A percentile compares a stretch with the other conserved stretches of the same genome.
These are phyloP conservation scores for Trichoderma reesei DNA, from an alignment of 495 filamentous ascomycete genomes.

Conservation along the genomic window DNA sequence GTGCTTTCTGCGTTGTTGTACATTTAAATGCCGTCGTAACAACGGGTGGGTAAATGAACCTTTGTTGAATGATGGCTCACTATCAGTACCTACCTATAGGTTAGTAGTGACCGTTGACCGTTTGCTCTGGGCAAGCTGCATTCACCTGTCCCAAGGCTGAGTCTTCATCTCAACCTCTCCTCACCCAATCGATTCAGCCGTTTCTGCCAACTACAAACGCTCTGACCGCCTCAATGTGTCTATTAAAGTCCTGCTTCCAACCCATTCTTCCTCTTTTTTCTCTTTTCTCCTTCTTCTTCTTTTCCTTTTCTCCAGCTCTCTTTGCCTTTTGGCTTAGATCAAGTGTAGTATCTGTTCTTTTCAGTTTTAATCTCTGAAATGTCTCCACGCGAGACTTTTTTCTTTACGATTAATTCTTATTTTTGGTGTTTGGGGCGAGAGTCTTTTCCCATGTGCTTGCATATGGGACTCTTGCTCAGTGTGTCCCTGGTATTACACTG, in stretches of 20 bases:
- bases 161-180: no score
- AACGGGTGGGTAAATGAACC: no score
- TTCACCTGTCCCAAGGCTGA: no score
- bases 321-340: conserved; percentile 83
- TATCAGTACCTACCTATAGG: no score
- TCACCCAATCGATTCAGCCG: no score
- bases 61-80: no score
- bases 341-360: conserved; percentile 99
- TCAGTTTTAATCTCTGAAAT: conserved; percentile 81
- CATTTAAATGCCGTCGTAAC: no score
- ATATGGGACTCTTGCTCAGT: conserved; percentile 15
- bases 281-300: conserved; percentile 14
- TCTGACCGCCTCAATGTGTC: neutral
- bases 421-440: conserved; percentile 45
- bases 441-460: conserved; percentile 40
- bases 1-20: no score
- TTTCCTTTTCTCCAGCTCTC: conserved; percentile 35
- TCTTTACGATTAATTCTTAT: conserved; percentile 66
- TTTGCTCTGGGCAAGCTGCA: no score
- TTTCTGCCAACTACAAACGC: neutral
- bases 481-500: conserved; percentile 28
- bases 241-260: no score
- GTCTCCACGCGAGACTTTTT: conserved; percentile 53
- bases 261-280: no score
- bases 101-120: no score